phyloP scores from a whole-genome alignment of 192 early-diverging fungal genomes.

The Thamnidium elegans region DNA sequence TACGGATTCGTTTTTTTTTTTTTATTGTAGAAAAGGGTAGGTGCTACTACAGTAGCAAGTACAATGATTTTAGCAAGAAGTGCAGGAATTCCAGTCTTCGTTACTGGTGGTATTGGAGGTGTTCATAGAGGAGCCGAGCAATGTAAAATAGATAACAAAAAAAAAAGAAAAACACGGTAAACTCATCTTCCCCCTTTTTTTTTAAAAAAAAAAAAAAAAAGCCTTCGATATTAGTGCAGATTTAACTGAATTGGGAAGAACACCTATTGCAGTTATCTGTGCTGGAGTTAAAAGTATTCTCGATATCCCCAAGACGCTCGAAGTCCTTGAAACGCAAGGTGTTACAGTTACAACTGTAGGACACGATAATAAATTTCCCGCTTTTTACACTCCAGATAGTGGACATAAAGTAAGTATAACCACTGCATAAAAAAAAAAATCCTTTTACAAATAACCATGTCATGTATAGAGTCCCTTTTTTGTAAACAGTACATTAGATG shows the following conservation, averaged over 20 bases:
- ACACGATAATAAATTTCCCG: conserved; percentile 63
- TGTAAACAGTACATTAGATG: conserved; percentile 38
- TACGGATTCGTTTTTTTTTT: not conserved
- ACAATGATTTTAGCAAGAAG: conserved; percentile 87
- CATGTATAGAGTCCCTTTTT: conserved; percentile 38
- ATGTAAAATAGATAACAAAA: conserved; percentile 33
- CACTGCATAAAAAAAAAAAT: not conserved
- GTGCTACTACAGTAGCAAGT: conserved; percentile 90
- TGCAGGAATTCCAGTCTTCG: conserved; percentile 89
- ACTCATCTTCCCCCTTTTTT: no score
- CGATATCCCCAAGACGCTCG: conserved; percentile 88
- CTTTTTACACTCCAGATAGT: conserved; percentile 83
- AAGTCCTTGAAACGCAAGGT: conserved; percentile 90
- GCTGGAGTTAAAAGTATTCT: conserved; percentile 97
- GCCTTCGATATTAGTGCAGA: conserved; percentile 91
- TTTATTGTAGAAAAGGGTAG: conserved; percentile 49
- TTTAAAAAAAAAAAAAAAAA: conserved; percentile 11
- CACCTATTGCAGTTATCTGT: conserved; percentile 93
- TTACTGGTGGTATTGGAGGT: conserved; percentile 97
- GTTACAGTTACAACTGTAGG: conserved; percentile 86
- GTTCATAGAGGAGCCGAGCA: conserved; percentile 82
- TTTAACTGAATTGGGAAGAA: conserved; percentile 84
- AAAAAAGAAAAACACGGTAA: not conserved
- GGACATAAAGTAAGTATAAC: conserved; percentile 53
- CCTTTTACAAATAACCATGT: not conserved